A percentile compares a stretch with the other conserved stretches of the same genome.
phyloP scores from a whole-genome alignment of 2,329 filamentous ascomycete genomes.

The Penicillium sclerotigenum region DNA sequence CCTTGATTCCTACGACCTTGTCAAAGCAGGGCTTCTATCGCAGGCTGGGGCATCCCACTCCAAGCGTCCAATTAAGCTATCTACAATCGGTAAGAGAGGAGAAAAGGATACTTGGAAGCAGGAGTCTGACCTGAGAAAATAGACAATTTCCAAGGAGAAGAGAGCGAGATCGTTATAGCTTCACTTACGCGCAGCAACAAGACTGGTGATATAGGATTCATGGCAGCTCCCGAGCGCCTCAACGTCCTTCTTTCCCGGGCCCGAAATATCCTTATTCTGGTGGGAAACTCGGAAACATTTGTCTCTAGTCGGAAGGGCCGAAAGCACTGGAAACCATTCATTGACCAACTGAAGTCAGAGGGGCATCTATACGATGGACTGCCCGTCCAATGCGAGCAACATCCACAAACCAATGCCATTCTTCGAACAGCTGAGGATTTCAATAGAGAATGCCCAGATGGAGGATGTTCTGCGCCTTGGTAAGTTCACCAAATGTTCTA shows the following conservation, averaged over 20 bases:
- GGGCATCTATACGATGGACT: constrained; percentile 59
- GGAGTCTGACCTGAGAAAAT: constrained; percentile 1
- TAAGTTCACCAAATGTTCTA: constrained; percentile 28
- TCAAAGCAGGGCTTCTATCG: constrained; percentile 60
- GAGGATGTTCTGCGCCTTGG: constrained; percentile 65
- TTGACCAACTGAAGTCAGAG: constrained; percentile 53
- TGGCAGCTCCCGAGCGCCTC: constrained; percentile 61
- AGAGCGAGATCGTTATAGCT: constrained; percentile 68
- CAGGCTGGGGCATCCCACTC: constrained; percentile 50
- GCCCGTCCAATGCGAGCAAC: constrained; percentile 58
- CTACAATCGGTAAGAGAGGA: constrained; percentile 61
- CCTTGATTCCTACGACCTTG: constrained; percentile 62
- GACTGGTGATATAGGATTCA: constrained; percentile 66
- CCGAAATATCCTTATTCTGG: constrained; percentile 62
- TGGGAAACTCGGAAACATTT: constrained; percentile 69
- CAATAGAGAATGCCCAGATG: constrained; percentile 61
- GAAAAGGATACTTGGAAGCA: not conserved
- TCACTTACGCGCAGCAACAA: constrained; percentile 67
- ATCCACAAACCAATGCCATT: constrained; percentile 50
- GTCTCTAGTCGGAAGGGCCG: constrained; percentile 57
- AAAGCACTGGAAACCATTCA: constrained; percentile 56
- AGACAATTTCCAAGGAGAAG: constrained; percentile 79
- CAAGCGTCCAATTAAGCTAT: constrained; percentile 58
- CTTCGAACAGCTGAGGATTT: constrained; percentile 58
- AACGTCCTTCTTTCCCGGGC: constrained; percentile 70